These are phyloP conservation scores for Salix suchowensis DNA, from an alignment of 345 rosid species.

Conservation along the genomic window DNA sequence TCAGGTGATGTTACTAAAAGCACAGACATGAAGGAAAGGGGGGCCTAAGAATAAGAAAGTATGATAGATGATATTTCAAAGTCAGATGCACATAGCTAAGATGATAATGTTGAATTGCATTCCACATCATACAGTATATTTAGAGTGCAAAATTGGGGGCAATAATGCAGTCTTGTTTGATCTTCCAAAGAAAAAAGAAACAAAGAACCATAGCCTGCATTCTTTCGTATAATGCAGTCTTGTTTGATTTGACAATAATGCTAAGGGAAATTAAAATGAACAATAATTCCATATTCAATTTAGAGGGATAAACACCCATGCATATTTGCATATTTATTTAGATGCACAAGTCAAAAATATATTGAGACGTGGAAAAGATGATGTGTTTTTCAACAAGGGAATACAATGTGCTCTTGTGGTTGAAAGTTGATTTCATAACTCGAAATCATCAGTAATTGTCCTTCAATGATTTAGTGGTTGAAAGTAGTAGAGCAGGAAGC, in stretches of 20 bases:
- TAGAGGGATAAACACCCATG: neutral
- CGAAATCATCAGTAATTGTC: no score
- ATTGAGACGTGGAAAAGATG: neutral
- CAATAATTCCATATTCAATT: neutral
- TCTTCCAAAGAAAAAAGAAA: neutral
- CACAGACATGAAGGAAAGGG: neutral
- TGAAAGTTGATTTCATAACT: neutral
- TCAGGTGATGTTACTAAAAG: neutral
- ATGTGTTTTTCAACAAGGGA: neutral
- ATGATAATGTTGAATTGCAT: neutral
- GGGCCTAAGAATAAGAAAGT: neutral
- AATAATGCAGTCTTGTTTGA: no score
- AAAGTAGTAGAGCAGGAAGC: no score
- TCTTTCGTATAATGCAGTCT: neutral
- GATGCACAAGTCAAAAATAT: neutral
- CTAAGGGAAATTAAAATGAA: neutral
- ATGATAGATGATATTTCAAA: neutral
- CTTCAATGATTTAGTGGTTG: no score
- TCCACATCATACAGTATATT: neutral
- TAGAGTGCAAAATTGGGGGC: neutral
- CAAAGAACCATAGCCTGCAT: neutral
- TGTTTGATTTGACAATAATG: neutral
- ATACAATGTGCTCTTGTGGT: neutral
- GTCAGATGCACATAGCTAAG: neutral
- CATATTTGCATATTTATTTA: neutral